phyloP scores from a whole-genome alignment of 345 rosid species.

The Eucalyptus viminalis region DNA sequence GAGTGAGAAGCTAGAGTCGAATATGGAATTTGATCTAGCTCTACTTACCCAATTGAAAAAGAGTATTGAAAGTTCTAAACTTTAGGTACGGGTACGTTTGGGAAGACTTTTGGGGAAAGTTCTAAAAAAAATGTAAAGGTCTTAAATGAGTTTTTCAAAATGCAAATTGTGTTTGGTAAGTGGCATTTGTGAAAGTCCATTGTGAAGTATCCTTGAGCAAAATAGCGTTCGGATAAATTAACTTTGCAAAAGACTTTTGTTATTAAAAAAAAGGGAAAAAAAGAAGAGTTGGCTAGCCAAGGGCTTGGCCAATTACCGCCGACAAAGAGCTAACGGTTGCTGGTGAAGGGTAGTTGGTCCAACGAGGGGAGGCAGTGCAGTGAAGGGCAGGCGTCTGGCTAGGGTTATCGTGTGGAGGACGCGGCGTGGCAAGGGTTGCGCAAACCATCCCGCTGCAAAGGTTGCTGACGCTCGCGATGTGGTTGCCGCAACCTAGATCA shows the following conservation, averaged over 20 bases:
- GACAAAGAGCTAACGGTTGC: too few species aligned
- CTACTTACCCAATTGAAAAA: background rate
- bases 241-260: too few species aligned
- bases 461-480: fast-evolving
- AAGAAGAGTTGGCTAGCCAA: fast-evolving
- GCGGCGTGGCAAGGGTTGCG: fast-evolving
- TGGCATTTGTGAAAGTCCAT: fast-evolving
- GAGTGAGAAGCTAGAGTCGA: background rate
- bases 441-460: fast-evolving
- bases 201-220: fast-evolving
- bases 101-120: fast-evolving
- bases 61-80: background rate
- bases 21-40: background rate
- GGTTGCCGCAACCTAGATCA: fast-evolving
- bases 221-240: too few species aligned
- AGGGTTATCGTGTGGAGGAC: fast-evolving
- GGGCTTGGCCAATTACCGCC: fast-evolving
- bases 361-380: fast-evolving
- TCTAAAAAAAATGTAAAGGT: fast-evolving
- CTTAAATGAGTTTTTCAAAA: too few species aligned
- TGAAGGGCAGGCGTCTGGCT: fast-evolving
- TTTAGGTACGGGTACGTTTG: fast-evolving
- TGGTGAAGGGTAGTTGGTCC: fast-evolving
- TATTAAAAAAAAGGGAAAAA: too few species aligned
- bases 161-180: too few species aligned